Base-by-base conservation (phyloP, 1,284 basidiomycete species). In the Cryptococcus deneoformans region DNA sequence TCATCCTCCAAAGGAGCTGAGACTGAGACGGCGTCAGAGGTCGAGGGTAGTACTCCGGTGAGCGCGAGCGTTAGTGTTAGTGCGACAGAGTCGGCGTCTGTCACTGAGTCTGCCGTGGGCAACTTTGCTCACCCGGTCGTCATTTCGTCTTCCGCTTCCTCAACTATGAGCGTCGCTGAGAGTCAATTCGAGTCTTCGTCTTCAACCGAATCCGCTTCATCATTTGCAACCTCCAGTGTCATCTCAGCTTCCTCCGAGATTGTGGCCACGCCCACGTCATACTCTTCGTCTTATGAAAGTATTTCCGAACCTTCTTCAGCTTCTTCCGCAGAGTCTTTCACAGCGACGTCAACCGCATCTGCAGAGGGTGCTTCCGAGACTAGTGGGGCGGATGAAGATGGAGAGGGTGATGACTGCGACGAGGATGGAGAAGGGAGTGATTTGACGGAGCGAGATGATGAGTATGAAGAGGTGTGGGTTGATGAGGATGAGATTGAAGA, bases 401-500 rank as follows among this genome's bases (percentile, higher is more conserved):
- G 53, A 39, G 47, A 46, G 8, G 44, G 52, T 16, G 46, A 55
- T 24, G 54, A 53, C 9, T 29, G 29, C 29, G 29, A 29, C 29
- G 29, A 29, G 29, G 48, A 43, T 39, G 57, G 53, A 5, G 29
- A 29, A 29, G 29, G 29, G 29, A 29, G 29, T 29, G 29, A 29
- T 4, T 29, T 29, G 29, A 29, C 29, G 5, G 29, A 29, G 5
- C 29, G 29, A 29, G 43, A 44, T 44, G 64, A 56, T 46, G 66
- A 67, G 50, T 65, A 57, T 40, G 68, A 69, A 54, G 60, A 66
- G 49, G 55, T 69, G 43, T 69, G 68, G 68, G 68, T 69, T 14
- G 39, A 66, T 43, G 64, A 66, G 52, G 56, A 64, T 56, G 68
- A 67, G 46, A 60, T 69, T 46, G 60, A 59, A 16, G 55, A 55